Evolutionary conservation across 495 filamentous ascomycete genomes (phyloP), one percentile per base, ranked within the genome.

Genomic region (Immersiella caudata): DNA sequence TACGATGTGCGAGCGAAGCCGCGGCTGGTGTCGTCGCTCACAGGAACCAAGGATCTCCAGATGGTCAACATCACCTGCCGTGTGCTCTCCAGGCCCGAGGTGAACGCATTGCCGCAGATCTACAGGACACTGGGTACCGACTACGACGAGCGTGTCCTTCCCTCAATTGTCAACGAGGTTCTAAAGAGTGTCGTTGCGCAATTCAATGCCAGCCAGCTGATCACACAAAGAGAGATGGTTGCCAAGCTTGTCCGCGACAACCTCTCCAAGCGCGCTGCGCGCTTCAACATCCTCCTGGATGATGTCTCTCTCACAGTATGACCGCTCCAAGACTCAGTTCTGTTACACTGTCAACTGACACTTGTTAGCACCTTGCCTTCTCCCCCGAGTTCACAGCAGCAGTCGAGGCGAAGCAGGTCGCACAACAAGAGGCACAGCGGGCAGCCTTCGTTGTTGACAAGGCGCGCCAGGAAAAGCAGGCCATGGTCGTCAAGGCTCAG

Each of bases 31-130:
- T 90, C 95, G 68, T 99, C 95, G 74, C 89, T 99, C 64, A 98
- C 95, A 63, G 95, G 96, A 70, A 99, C 95, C 75, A 99, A 99
- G 81, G 95, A 99, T 80, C 82, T 99, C 77, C 95, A 99, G 85
- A 99, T 99, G 95, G 95, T 99, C 78, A 99, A 99, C 86, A 99
- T 99, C 79, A 99, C 96, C 75, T 99, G 95, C 82, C 96, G 95
- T 93, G 95, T 99, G 59, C 92, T 99, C 63, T 97, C 93, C 54
- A 86, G 92, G 75, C 95, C 95, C 67, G 88, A 91, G 46, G 83
- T 98, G 71, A 87, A 92, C 64, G 91, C 94, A 33, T 88, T 99
- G 29, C 95, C 95, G 6, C 91, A 94, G 78, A 98, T 99, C 71
- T 99, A 97, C 83, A 88, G 95, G 56, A 99, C 95, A 1, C 88